Evolutionary conservation across 78 protist genomes (phyloP), one percentile per base, ranked within the genome.

Genomic region (Dictyostelium firmibasis): DNA sequence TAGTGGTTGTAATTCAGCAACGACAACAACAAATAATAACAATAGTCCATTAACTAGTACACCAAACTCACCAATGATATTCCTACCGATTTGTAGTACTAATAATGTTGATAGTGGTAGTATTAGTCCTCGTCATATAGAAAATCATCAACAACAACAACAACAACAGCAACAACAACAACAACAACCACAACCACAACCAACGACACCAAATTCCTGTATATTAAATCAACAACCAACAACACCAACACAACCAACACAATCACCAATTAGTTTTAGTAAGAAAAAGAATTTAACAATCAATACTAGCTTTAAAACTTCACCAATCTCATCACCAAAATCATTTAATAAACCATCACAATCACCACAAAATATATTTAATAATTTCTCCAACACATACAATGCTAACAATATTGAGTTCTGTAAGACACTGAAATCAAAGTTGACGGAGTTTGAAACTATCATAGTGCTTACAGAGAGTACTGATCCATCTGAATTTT

Each of bases 401-500:
- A 50, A 69, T 44, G 31, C 4, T 1, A 41, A 27, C 2, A 76
- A 44, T 20, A 29, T 89, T 10, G 86, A 78, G 35, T 89, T 89
- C n/a, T 23, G 41, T n/a, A 64, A 70, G 6, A 35, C 27, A n/a
- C 76, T 89, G 20, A 36, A 78, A 43, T 57, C 38, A 4, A 47
- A 64, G 23, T n/a, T 89, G 14, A 69, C 64, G 0, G 57, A 53
- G 4, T 47, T 64, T 50, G 38, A 44, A 41, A 75, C 83, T 0
- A 36, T 89, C 0, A 25, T 89, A 29, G 81, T 70, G 1, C 31
- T 89, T 3, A 10, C 86, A 1, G 94, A 78, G 16, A 41, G 67
- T 23, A 38, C 50, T 47, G 78, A 81, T 47, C 87, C 86, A 16
- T 38, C 60, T 11, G 94, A 89, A 50, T 81, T 44, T 70, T 78